These are phyloP conservation scores for Nicotiana tabacum DNA, from an alignment of 257 asterid species.

Conservation along the genomic window DNA sequence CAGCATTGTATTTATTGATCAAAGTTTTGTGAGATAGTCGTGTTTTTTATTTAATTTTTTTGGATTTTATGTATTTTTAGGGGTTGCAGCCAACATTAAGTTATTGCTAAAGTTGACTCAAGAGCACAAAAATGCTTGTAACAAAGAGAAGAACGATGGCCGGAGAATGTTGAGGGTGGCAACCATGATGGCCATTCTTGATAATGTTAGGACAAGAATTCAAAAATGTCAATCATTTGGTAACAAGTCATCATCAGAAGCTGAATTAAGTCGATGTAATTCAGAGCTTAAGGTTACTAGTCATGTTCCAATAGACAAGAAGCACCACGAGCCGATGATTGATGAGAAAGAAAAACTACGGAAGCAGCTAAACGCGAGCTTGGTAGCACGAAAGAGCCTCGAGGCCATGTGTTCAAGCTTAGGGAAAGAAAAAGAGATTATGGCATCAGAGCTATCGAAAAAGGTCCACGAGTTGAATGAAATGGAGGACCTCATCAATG, in stretches of 20 bases:
- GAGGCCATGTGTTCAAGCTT: slow-evolving; percentile 68
- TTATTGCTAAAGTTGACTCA: slow-evolving; percentile 58
- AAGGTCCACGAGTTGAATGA: slow-evolving; percentile 50
- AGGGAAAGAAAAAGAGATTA: slow-evolving; percentile 76
- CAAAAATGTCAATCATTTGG: slow-evolving; percentile 72
- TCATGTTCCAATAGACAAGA: slow-evolving; percentile 9
- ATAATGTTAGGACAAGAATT: slow-evolving; percentile 50
- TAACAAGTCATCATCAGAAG: slow-evolving; percentile 19
- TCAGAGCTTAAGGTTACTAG: slow-evolving; percentile 22
- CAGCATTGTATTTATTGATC: background rate
- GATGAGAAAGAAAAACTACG: slow-evolving; percentile 52
- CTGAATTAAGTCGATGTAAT: slow-evolving; percentile 33
- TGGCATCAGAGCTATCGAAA: slow-evolving; percentile 52
- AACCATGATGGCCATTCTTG: slow-evolving; percentile 80
- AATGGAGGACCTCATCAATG: slow-evolving; percentile 53
- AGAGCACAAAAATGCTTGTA: slow-evolving; percentile 69
- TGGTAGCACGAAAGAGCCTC: slow-evolving; percentile 58
- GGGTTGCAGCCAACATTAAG: slow-evolving; percentile 70
- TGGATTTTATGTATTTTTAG: slow-evolving; percentile 21
- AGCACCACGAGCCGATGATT: background rate
- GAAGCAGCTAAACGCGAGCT: slow-evolving; percentile 44
- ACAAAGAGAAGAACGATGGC: slow-evolving; percentile 50
- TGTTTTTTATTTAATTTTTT: background rate
- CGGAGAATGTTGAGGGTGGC: slow-evolving; percentile 90
- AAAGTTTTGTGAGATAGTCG: background rate